These are phyloP conservation scores for Cardamine occulta DNA, from an alignment of 345 rosid genomes.

Conservation along the genomic window DNA sequence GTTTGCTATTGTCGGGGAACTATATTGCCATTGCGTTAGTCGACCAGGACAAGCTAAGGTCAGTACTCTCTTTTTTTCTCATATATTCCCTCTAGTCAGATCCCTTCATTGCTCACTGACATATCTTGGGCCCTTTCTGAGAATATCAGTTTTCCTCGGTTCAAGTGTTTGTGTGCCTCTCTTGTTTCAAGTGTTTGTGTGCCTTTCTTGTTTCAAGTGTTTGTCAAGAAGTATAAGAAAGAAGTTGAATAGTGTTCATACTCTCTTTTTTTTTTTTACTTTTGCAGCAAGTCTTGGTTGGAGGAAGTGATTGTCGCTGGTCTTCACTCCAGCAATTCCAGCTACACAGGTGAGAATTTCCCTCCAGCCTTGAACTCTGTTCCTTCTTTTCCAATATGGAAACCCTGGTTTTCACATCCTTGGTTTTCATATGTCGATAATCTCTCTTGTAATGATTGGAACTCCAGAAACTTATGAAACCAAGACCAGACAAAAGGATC, in stretches of 20 bases:
- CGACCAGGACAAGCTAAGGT: conserved; percentile 90
- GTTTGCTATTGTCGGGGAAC: conserved; percentile 74
- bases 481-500: background rate
- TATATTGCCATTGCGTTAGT: conserved; percentile 89
- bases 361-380: conserved; percentile 4
- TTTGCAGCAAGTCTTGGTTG: conserved; percentile 66
- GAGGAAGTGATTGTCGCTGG: conserved; percentile 65
- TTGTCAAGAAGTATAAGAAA: conserved; percentile 5
- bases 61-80: conserved; percentile 4
- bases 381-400: conserved; percentile 15
- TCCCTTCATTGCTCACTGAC: conserved; percentile 19
- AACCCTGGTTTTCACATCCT: conserved; percentile 13
- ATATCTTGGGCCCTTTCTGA: background rate
- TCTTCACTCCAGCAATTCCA: conserved; percentile 45
- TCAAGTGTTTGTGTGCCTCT: background rate
- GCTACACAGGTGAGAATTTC: conserved; percentile 71
- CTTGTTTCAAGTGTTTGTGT: conserved; percentile 5
- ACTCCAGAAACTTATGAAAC: background rate
- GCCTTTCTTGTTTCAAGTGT: conserved; percentile 6
- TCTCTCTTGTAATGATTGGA: conserved; percentile 13
- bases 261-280: background rate
- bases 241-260: conserved; percentile 18
- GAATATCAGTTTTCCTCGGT: background rate
- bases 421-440: background rate
- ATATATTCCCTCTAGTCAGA: conserved; percentile 18